phyloP scores from a whole-genome alignment of 1,284 basidiomycete genomes.

The Macrocybe sp. region DNA sequence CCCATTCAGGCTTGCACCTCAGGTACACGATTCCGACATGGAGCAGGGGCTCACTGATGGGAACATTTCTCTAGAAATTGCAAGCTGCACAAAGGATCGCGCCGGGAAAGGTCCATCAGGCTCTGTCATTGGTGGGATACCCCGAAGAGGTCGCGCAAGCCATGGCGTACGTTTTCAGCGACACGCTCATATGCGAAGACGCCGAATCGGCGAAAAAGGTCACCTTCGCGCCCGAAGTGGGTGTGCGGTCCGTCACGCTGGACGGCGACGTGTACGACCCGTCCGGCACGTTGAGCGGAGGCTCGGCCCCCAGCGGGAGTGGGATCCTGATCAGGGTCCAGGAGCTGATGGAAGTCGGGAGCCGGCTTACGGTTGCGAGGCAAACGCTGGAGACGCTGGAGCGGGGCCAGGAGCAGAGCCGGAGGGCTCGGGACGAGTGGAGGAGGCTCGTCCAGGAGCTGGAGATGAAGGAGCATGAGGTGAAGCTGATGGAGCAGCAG shows the following conservation, averaged over 20 bases:
- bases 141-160: conserved; percentile 83
- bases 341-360: conserved; percentile 63
- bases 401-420: conserved; percentile 49
- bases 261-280: conserved; percentile 98
- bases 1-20: conserved; percentile 56
- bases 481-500: conserved; percentile 81
- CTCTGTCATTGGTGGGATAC: conserved; percentile 85
- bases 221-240: conserved; percentile 73
- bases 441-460: conserved; percentile 64
- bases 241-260: conserved; percentile 85
- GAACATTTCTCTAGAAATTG: conserved; percentile 55
- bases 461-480: conserved; percentile 88
- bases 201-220: conserved; percentile 85
- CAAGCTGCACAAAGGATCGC: conserved; percentile 74
- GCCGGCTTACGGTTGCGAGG: conserved; percentile 50
- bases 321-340: conserved; percentile 86
- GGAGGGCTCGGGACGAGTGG: conserved; percentile 66
- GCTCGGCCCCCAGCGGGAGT: conserved; percentile 75
- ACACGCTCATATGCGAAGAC: conserved; percentile 90
- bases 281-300: conserved; percentile 90
- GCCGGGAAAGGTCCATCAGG: conserved; percentile 80
- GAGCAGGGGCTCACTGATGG: background rate
- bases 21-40: conserved; percentile 37
- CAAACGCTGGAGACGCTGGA: conserved; percentile 52
- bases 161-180: conserved; percentile 93